These are phyloP conservation scores for Globisporangium irregulare DNA, from an alignment of 352 stramenopile species.

Conservation along the genomic window DNA sequence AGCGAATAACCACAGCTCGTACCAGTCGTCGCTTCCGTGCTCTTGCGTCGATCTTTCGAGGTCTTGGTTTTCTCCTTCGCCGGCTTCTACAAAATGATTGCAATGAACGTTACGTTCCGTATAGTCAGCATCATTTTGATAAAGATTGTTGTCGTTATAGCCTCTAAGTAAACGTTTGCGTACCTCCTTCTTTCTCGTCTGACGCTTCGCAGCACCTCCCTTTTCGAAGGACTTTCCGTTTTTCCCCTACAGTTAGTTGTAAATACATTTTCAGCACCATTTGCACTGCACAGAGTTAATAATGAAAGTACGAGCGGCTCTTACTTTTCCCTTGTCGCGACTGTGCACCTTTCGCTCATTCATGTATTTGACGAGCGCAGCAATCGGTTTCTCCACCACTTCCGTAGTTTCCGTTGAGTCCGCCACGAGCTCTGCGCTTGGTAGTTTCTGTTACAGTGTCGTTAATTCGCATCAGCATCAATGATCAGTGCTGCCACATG, in stretches of 20 bases:
- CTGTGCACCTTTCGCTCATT: constrained; percentile 68
- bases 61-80: constrained; percentile 20
- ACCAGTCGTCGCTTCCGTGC: background rate
- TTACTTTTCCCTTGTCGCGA: constrained; percentile 68
- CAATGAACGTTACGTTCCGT: background rate
- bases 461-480: background rate
- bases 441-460: constrained; percentile 52
- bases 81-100: constrained; percentile 12
- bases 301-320: background rate
- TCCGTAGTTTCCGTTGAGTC: constrained; percentile 50
- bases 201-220: constrained; percentile 26
- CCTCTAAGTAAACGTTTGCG: background rate
- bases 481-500: background rate
- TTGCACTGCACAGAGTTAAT: background rate
- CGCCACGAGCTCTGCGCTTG: constrained; percentile 52
- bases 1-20: background rate
- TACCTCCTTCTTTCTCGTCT: constrained; percentile 50
- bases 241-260: constrained; percentile 26
- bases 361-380: constrained; percentile 78
- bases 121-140: background rate
- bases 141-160: background rate
- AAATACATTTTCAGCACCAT: background rate
- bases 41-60: constrained; percentile 17
- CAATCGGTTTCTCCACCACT: constrained; percentile 59
- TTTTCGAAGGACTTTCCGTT: constrained; percentile 37